Evolutionary conservation across 2,329 filamentous ascomycete species (phyloP), one percentile per base, ranked within the genome.

Genomic region (Nannizzia gypsea): DNA sequence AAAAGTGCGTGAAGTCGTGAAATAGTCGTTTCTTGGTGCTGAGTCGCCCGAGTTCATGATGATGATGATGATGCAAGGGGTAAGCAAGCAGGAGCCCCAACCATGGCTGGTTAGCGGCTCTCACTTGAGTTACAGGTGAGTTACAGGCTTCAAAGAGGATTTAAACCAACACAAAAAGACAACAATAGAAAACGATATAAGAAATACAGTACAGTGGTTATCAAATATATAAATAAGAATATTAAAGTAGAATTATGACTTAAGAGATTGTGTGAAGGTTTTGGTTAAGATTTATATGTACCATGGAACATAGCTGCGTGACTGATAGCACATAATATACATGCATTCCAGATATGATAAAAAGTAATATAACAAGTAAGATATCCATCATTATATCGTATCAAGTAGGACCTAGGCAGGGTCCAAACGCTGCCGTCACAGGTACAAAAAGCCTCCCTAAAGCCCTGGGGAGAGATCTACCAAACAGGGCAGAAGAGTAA

Each of bases 361-460:
- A 52, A 15, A 36, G 20, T 34, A 54, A 17, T 54, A 54, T 54
- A 54, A 54, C 50, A 54, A 54, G 26, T 36, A 28, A 34, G 50
- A 54, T 36, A 54, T 54, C 50, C 50, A 54, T 54, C 50, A 54
- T 54, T 54, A 54, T 54, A 54, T 54, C 50, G 50, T 54, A 54
- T 54, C 15, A 54, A 28, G n/a, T 17, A 50, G 22, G 20, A n/a
- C 11, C 20, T 24, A 9, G 11, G n/a, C 20, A 46, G 9, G 22
- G 13, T 50, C 44, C 13, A 24, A 36, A 50, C 26, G 44, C 44
- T 26, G 44, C 44, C 22, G 13, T 50, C 22, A 24, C 44, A 50
- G 13, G 13, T 50, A 8, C 17, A 24, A 11, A 24, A 11, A 20
- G 15, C 13, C 22, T 26, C 44, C 13, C 22, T 26, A 13, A 50